Evolutionary conservation across 2,329 filamentous ascomycete species (phyloP), one percentile per base, ranked within the genome.

Genomic region (Colletotrichum destructivum): DNA sequence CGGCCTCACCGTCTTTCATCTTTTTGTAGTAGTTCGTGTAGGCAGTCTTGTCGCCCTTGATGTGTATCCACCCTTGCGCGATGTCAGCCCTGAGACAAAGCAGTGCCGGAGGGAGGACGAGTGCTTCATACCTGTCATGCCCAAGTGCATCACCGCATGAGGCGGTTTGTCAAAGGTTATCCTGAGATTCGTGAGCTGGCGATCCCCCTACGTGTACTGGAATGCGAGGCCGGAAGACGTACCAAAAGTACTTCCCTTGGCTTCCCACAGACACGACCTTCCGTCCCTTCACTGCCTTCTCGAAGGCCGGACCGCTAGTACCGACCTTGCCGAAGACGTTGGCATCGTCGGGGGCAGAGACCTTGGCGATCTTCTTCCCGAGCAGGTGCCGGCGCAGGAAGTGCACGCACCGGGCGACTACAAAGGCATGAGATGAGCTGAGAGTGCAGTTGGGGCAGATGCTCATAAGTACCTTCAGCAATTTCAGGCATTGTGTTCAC

Each of bases 161-260:
- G 96, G 95, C 13, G 94, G 88, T 12, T 88, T 93, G 47, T 94
- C 91, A 26, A 98, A 75, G 0, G 79, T 81, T 35, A 84, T 82
- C 83, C 83, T 84, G 59, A 13, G 21, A 13, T n/a, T 8, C n/a
- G 51, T 62, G 23, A 62, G 65, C 38, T 15, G 15, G 5, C 31
- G 23, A 13, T 16, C 6, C 3, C 31, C 13, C 2, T 8, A 11
- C 0, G 31, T 35, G 31, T 35, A 2, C 31, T 9, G 18, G 1
- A 6, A 0, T 3, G 6, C 9, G 2, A 2, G 15, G 11, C 4
- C 12, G 23, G 31, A 9, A 18, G 9, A 73, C 82, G 71, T 76
- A 89, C 91, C 96, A 99, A 81, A 99, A 98, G 79, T 98, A 98
- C 88, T 98, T 99, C 12, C 96, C 96, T 80, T 98, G 96, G 71